A percentile compares a stretch with the other conserved stretches of the same genome.
Conservation (phyloP, 306 rosid species). For the Hippophae rhamnoides region DNA sequence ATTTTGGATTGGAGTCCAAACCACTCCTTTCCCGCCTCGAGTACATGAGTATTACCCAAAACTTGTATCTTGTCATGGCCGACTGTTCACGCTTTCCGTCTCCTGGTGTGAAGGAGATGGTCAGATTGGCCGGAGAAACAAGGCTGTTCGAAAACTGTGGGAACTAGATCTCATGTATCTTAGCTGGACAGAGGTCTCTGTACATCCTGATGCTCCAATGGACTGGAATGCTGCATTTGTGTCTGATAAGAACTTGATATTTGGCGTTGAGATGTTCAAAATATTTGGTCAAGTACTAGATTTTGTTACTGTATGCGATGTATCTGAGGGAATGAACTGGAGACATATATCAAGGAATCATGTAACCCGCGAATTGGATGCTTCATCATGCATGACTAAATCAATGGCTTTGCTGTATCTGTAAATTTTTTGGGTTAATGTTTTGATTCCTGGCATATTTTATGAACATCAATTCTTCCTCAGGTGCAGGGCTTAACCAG, state of each 20-base stretch:
- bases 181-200: slow-evolving; percentile 73
- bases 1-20: slow-evolving; percentile 71
- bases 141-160: slow-evolving; percentile 94
- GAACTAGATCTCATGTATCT: slow-evolving; percentile 82
- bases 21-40: slow-evolving; percentile 61
- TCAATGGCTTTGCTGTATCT: slow-evolving; percentile 79
- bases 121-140: slow-evolving; percentile 82
- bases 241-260: slow-evolving; percentile 62
- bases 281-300: slow-evolving; percentile 94
- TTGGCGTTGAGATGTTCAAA: slow-evolving; percentile 96
- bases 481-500: slow-evolving; percentile 4
- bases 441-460: not conserved
- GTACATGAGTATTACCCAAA: slow-evolving; percentile 88
- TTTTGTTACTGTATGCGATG: slow-evolving; percentile 78
- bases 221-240: slow-evolving; percentile 94
- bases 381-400: slow-evolving; percentile 85
- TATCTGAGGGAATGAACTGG: slow-evolving; percentile 60
- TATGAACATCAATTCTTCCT: slow-evolving; percentile 10
- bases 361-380: slow-evolving; percentile 79
- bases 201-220: slow-evolving; percentile 99
- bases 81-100: slow-evolving; percentile 73
- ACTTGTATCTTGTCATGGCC: slow-evolving; percentile 64
- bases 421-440: slow-evolving; percentile 1
- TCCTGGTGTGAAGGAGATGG: slow-evolving; percentile 99
- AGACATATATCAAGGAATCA: slow-evolving; percentile 75